A percentile compares a stretch with the other conserved stretches of the same genome.
Evolutionary conservation across 176 grass and related monocot species (phyloP).

Genomic region (Urochloa ruziziensis): DNA sequence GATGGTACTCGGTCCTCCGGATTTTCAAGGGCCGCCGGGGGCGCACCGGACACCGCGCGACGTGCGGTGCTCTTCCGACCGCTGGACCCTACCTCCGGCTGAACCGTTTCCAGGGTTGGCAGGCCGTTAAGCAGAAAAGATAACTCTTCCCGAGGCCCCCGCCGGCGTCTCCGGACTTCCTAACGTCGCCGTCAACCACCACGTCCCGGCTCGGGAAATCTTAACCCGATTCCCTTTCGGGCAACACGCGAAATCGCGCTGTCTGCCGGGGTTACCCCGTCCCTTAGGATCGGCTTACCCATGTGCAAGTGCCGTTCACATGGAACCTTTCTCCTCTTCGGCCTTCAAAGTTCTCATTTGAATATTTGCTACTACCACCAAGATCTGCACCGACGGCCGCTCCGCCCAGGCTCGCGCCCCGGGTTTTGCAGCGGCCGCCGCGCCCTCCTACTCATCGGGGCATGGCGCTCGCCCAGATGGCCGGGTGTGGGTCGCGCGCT

Average conservation of each 20-base stretch:
- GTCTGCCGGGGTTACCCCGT: constrained; percentile 15
- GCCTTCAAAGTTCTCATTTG: constrained; percentile 84
- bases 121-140: constrained; percentile 79
- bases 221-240: constrained; percentile 64
- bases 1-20: constrained; percentile 39
- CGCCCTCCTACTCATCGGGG: constrained; percentile 1
- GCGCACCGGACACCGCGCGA: constrained; percentile 61
- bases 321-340: constrained; percentile 89
- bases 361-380: constrained; percentile 83
- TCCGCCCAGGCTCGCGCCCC: constrained; percentile 60
- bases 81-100: constrained; percentile 68
- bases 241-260: constrained; percentile 28
- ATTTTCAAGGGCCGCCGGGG: constrained; percentile 38
- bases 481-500: constrained; percentile 36
- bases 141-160: constrained; percentile 83
- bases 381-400: constrained; percentile 65
- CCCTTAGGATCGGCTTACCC: constrained; percentile 52
- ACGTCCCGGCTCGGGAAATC: constrained; percentile 62
- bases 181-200: constrained; percentile 65
- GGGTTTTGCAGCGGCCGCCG: constrained; percentile 57
- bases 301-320: constrained; percentile 79
- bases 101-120: constrained; percentile 61
- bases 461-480: constrained; percentile 25
- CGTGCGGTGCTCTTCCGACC: constrained; percentile 68
- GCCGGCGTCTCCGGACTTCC: constrained; percentile 69